These are phyloP conservation scores for Aspergillus carlsbadensis DNA, from an alignment of 495 filamentous ascomycete species.

Conservation along the genomic window DNA sequence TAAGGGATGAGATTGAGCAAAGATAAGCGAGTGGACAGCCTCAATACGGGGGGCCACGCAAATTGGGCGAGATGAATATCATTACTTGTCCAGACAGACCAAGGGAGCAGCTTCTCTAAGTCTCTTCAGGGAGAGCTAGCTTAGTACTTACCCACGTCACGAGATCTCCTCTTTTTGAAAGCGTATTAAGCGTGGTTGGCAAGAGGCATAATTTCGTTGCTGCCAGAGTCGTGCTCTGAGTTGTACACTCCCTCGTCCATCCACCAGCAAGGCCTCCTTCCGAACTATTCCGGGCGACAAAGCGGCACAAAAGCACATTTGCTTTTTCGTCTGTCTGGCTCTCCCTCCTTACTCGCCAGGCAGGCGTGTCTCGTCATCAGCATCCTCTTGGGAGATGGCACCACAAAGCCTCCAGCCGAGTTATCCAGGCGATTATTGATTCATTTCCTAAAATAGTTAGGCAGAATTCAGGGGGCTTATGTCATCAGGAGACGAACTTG, in stretches of 20 bases:
- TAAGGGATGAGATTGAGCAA: no score
- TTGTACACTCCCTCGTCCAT: background rate
- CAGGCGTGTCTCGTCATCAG: background rate
- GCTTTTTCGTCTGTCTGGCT: background rate
- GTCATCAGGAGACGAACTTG: background rate
- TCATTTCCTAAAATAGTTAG: background rate
- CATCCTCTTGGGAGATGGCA: background rate
- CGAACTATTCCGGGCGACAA: background rate
- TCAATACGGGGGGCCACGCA: no score
- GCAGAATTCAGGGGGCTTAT: background rate
- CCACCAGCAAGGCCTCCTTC: background rate
- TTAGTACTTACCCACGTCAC: no score
- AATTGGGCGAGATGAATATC: no score
- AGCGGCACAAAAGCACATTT: background rate
- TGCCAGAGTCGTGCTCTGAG: no score
- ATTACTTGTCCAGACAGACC: no score
- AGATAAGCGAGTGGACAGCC: no score
- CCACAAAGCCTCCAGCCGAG: constrained; percentile 3
- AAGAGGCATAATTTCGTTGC: no score
- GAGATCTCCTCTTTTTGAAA: no score
- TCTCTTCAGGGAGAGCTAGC: no score
- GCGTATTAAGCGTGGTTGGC: no score
- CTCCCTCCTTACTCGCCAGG: background rate
- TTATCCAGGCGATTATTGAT: constrained; percentile 3
- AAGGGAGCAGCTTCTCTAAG: no score